Conservation (phyloP, 192 early-diverging fungal genomes). For the Oehlia diaphana region DNA sequence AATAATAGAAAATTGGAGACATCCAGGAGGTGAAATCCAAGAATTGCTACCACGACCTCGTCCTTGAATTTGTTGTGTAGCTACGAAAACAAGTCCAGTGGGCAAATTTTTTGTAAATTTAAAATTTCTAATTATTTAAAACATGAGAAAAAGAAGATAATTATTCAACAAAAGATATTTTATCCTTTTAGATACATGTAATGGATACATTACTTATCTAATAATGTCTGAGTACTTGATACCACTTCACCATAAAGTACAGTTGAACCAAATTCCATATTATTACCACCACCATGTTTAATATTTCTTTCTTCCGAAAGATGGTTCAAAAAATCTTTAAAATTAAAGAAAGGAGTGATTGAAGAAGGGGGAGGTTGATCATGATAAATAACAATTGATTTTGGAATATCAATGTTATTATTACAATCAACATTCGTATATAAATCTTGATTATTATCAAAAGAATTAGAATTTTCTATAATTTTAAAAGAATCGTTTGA, state of each 20-base stretch:
- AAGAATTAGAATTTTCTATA: conserved; percentile 37
- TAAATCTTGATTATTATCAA: conserved; percentile 23
- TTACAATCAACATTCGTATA: conserved; percentile 4
- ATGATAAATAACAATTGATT: conserved; percentile 44
- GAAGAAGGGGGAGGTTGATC: conserved; percentile 40
- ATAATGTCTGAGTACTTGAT: conserved; percentile 88
- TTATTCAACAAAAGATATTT: not conserved
- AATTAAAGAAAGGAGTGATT: conserved; percentile 62
- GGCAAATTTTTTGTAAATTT: conserved; percentile 66
- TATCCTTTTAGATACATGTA: not conserved
- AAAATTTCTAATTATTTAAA: conserved; percentile 52
- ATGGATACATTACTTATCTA: conserved; percentile 70
- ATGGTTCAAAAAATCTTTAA: conserved; percentile 49
- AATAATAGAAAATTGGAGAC: conserved; percentile 83
- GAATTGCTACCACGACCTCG: conserved; percentile 90
- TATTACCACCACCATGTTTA: conserved; percentile 30
- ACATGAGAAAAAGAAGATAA: conserved; percentile 21
- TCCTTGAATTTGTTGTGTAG: conserved; percentile 81
- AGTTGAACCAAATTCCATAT: conserved; percentile 63
- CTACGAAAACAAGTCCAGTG: conserved; percentile 77
- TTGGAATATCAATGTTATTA: conserved; percentile 35
- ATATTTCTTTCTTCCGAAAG: conserved; percentile 46
- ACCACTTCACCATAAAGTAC: conserved; percentile 79
- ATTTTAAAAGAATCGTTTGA: not conserved
- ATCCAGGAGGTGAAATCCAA: conserved; percentile 93